These are phyloP conservation scores for Pseudogymnoascus destructans DNA, from an alignment of 2,329 filamentous ascomycete species.

Conservation along the genomic window DNA sequence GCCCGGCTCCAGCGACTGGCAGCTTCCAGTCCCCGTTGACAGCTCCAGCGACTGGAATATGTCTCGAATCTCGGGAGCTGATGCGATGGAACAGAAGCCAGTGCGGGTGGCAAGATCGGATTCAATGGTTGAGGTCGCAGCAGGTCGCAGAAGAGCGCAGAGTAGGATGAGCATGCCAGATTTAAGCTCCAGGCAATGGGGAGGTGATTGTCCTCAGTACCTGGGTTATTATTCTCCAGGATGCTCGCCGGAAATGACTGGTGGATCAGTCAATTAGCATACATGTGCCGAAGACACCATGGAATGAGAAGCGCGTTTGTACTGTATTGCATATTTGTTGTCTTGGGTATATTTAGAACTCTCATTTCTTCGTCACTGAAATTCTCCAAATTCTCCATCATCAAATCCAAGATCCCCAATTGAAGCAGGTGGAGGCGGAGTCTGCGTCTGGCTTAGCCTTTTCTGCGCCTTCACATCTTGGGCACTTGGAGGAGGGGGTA, in stretches of 20 bases:
- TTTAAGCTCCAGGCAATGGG: neutral
- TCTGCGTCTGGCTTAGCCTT: conserved; percentile 37
- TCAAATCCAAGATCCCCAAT: conserved; percentile 64
- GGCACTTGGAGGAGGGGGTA: conserved; percentile 56
- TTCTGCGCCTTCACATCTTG: conserved; percentile 48
- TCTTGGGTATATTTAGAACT: conserved; percentile 7
- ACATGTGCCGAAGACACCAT: neutral
- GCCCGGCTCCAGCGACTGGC: neutral
- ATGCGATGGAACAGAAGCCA: neutral
- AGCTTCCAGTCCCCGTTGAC: neutral
- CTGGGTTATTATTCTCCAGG: neutral
- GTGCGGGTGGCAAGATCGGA: neutral
- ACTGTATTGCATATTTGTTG: conserved; percentile 1
- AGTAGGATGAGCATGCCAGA: neutral
- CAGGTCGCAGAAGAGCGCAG: neutral
- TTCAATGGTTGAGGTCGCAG: neutral
- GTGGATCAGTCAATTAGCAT: neutral
- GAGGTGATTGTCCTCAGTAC: neutral
- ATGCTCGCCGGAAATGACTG: neutral
- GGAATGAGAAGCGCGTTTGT: neutral
- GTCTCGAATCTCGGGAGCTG: neutral
- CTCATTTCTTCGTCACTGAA: conserved; percentile 29
- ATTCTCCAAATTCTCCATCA: conserved; percentile 80
- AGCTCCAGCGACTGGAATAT: neutral
- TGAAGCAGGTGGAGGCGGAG: conserved; percentile 30